These are phyloP conservation scores for Rosa chinensis DNA, from an alignment of 306 rosid species.

Conservation along the genomic window DNA sequence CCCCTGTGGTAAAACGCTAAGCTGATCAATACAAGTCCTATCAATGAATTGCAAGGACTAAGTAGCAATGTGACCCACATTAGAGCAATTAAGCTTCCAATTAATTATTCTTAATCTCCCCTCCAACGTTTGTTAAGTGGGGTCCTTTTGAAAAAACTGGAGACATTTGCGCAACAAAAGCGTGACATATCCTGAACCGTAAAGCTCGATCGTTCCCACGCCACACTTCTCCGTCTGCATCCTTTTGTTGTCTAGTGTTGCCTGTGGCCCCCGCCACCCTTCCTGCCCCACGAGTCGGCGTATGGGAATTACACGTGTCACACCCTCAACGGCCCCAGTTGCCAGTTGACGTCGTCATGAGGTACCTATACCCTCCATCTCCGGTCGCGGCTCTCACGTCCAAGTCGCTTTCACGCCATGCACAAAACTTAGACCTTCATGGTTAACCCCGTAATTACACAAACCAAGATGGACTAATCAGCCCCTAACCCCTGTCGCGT, in stretches of 20 bases:
- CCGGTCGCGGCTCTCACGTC: neutral
- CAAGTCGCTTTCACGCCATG: slow-evolving; percentile 4
- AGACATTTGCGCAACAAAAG: slow-evolving; percentile 43
- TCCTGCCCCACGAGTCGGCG: slow-evolving; percentile 48
- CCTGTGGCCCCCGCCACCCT: slow-evolving; percentile 26
- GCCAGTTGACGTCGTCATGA: slow-evolving; percentile 57
- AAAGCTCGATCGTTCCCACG: slow-evolving; percentile 43
- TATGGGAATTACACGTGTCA: slow-evolving; percentile 14
- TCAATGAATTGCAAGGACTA: too few relatives aligned
- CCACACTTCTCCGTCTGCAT: slow-evolving; percentile 35
- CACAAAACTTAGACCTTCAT: neutral
- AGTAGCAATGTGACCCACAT: too few relatives aligned
- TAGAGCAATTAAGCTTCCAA: neutral
- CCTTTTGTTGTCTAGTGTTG: slow-evolving; percentile 18
- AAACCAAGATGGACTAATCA: neutral
- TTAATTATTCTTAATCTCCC: neutral
- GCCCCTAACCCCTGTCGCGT: neutral
- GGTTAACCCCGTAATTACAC: neutral
- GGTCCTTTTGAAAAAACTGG: slow-evolving; percentile 21
- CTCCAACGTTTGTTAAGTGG: slow-evolving; percentile 5
- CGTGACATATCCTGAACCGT: slow-evolving; percentile 31
- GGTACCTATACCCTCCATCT: slow-evolving; percentile 32
- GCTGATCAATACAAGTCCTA: too few relatives aligned
- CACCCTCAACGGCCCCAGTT: slow-evolving; percentile 35
- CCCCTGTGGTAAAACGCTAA: too few relatives aligned